Evolutionary conservation across 805 yeast genomes (phyloP).

Genomic region (Zygotorulaspora sp.): DNA sequence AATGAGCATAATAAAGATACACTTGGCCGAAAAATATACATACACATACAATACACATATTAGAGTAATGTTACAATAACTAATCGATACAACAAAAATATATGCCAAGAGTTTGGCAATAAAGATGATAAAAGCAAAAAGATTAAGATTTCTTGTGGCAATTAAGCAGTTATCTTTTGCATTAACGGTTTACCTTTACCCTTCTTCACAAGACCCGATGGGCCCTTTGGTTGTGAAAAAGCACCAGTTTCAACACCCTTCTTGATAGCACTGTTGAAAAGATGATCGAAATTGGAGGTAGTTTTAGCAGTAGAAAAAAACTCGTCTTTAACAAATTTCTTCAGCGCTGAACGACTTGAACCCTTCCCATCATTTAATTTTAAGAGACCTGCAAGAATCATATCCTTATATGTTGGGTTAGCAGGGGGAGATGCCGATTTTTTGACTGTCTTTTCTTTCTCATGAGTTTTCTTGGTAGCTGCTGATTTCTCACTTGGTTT

Average conservation of each 20-base stretch:
- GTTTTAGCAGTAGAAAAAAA: slow-evolving; percentile 48
- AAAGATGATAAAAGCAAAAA: no score
- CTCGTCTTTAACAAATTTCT: slow-evolving; percentile 61
- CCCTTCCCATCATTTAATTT: slow-evolving; percentile 79
- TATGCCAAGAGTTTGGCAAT: no score
- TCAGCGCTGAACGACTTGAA: slow-evolving; percentile 78
- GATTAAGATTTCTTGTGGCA: no score
- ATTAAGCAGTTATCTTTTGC: slow-evolving; percentile 8
- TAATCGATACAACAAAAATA: no score
- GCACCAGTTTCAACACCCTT: slow-evolving; percentile 76
- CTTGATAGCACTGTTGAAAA: slow-evolving; percentile 65
- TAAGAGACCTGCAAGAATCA: slow-evolving; percentile 53
- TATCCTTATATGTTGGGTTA: slow-evolving; percentile 25
- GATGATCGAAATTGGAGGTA: slow-evolving; percentile 62
- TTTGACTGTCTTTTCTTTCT: slow-evolving; percentile 5
- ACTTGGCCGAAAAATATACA: no score
- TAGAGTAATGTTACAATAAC: no score
- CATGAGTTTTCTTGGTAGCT: slow-evolving; percentile 6
- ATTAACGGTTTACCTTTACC: slow-evolving; percentile 2
- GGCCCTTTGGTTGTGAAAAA: slow-evolving; percentile 81
- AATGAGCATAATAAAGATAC: no score
- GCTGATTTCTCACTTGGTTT: slow-evolving; percentile 15
- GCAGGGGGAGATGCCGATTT: slow-evolving; percentile 10
- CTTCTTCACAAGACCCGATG: slow-evolving; percentile 37
- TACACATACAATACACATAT: no score